Conservation (phyloP, 257 asterid genomes). For the Prunella vulgaris region DNA sequence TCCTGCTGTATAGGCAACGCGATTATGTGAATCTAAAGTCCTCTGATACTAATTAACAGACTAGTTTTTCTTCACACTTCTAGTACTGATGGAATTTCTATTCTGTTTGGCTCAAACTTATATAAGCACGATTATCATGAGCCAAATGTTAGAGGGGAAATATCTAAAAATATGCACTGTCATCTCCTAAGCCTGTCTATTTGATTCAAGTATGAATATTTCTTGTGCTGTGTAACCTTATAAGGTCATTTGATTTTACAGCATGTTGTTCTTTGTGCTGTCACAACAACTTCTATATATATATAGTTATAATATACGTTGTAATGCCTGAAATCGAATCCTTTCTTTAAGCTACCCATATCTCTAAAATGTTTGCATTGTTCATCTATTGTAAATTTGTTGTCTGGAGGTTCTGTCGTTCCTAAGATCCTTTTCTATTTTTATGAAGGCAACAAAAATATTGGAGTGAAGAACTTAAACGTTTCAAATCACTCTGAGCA, state of each 20-base stretch:
- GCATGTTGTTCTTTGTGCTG: background rate
- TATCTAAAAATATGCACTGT: background rate
- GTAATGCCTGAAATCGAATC: background rate
- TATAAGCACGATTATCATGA: background rate
- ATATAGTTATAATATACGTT: background rate
- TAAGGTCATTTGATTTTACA: background rate
- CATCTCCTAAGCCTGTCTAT: background rate
- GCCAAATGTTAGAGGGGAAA: background rate
- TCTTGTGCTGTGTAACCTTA: background rate
- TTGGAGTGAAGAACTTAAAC: constrained; percentile 29
- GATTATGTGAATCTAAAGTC: background rate
- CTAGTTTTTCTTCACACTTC: background rate
- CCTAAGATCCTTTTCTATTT: constrained; percentile 17
- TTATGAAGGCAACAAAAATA: constrained; percentile 33
- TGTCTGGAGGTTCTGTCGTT: background rate
- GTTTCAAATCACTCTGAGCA: constrained; percentile 27
- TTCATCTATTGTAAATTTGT: background rate
- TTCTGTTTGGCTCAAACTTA: background rate
- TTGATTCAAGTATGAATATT: background rate
- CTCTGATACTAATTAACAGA: background rate
- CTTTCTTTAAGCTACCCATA: background rate
- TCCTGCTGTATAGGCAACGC: background rate
- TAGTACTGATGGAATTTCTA: too few species aligned
- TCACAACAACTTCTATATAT: background rate
- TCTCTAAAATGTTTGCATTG: background rate